Conservation (phyloP, 2,329 filamentous ascomycete genomes). For the Spiromastix sp. region DNA sequence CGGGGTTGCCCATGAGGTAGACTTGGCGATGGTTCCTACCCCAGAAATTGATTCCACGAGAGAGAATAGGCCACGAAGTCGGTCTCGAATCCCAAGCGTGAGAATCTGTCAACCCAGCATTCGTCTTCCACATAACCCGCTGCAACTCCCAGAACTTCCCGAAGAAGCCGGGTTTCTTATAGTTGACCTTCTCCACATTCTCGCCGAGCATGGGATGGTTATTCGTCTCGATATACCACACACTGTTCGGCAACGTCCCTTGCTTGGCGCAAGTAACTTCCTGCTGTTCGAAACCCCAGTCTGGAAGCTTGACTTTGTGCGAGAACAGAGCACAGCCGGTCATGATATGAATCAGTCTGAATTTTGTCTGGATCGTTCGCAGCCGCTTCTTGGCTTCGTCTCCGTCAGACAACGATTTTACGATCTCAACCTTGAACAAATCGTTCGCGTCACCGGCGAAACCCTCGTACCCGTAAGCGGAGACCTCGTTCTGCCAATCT, state of each 20-base stretch:
- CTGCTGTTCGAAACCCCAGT: constrained; percentile 97
- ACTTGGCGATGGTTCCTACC: constrained; percentile 88
- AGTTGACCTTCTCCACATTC: constrained; percentile 88
- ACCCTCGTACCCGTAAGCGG: constrained; percentile 92
- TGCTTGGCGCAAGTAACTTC: constrained; percentile 95
- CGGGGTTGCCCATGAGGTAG: constrained; percentile 88
- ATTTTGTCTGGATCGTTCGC: constrained; percentile 93
- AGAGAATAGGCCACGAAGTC: constrained; percentile 81
- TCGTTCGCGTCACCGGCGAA: constrained; percentile 97
- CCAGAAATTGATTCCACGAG: constrained; percentile 98
- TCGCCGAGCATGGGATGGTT: constrained; percentile 65
- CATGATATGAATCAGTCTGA: constrained; percentile 91
- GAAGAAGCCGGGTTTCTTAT: constrained; percentile 86
- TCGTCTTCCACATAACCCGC: constrained; percentile 97
- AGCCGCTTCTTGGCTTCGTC: constrained; percentile 70
- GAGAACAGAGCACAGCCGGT: constrained; percentile 93
- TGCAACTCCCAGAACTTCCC: constrained; percentile 97
- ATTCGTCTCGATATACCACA: constrained; percentile 95
- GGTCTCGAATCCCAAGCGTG: constrained; percentile 98
- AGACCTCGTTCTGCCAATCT: constrained; percentile 93
- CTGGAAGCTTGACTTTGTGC: constrained; percentile 96
- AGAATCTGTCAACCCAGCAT: constrained; percentile 89
- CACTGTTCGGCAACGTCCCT: constrained; percentile 85
- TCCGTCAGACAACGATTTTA: constrained; percentile 77
- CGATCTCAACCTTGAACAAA: constrained; percentile 86